Evolutionary conservation across 495 filamentous ascomycete species (phyloP), one percentile per base, ranked within the genome.

Genomic region (Halenospora varia): DNA sequence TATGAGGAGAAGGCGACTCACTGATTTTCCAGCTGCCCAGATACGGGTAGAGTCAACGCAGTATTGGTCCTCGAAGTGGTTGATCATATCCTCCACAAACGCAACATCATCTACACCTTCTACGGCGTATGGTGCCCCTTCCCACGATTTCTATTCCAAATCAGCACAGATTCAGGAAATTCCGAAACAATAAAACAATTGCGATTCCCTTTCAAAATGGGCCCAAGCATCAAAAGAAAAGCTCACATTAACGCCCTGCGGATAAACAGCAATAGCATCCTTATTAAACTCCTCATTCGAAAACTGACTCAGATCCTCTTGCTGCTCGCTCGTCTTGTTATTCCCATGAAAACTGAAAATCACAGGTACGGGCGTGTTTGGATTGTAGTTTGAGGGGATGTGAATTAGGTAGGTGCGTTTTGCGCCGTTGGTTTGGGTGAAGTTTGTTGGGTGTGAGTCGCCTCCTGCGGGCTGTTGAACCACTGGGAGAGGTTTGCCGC

Each of bases 21-120:
- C n/a, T 0, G 80, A 83, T 59, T 83, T 82, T 2, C 83, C 83
- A 6, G 75, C 73, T 1, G 82, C 79, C 55, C 80, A 86, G 26
- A 85, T 66, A 24, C 80, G 75, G 39, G 60, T 60, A 3, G 66
- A 53, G 57, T 86, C 81, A 52, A 85, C 71, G 65, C 81, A 83
- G 46, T 58, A 58, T 10, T 20, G 10, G 23, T 8, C 6, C 3
- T 3, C 8, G 19, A 49, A 10, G 47, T 23, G 6, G 47, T 23
- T 19, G 22, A 49, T 49, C 45, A 71, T 86, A 35, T 79, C 82
- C 20, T 79, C 75, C 60, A 89, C 86, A 67, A 89, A 87, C 2
- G 64, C 89, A 29, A 81, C 25, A n/a, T 49, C 47, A 19, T 49
- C 22, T 10, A 49, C 47, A 9, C 47, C 47, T 9, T 61, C 65